phyloP scores from a whole-genome alignment of 192 early-diverging fungal species.

The Dispira simplex region DNA sequence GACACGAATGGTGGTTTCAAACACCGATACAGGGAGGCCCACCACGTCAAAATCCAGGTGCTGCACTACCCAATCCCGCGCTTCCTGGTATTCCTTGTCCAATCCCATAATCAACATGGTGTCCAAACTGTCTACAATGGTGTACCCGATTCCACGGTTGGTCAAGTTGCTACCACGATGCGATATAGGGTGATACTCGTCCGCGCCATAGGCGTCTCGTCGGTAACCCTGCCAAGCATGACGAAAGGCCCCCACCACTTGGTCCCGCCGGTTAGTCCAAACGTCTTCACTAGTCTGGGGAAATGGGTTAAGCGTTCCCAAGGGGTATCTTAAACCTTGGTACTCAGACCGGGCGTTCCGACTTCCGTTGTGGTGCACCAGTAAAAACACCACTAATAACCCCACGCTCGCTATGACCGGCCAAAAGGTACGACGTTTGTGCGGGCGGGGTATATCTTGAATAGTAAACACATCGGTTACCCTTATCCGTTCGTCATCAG shows the following conservation, averaged over 20 bases:
- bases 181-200: constrained; percentile 69
- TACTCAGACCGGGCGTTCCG: too few species aligned
- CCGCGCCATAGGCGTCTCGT: constrained; percentile 65
- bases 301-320: too few species aligned
- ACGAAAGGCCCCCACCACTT: constrained; percentile 50
- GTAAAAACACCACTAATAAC: too few species aligned
- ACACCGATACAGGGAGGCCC: constrained; percentile 48
- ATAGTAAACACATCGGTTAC: too few species aligned
- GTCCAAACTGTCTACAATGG: constrained; percentile 77
- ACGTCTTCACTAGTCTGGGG: neutral
- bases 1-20: constrained; percentile 82
- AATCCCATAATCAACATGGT: constrained; percentile 72
- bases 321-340: too few species aligned
- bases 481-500: too few species aligned
- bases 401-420: too few species aligned
- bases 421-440: too few species aligned
- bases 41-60: constrained; percentile 46
- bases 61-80: constrained; percentile 48
- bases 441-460: too few species aligned
- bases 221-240: constrained; percentile 69
- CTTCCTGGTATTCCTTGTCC: constrained; percentile 55
- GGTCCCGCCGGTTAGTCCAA: constrained; percentile 34
- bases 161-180: constrained; percentile 48
- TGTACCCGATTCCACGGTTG: constrained; percentile 50
- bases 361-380: too few species aligned